Evolutionary conservation across 345 rosid species (phyloP).

Genomic region (Camelina sativa): DNA sequence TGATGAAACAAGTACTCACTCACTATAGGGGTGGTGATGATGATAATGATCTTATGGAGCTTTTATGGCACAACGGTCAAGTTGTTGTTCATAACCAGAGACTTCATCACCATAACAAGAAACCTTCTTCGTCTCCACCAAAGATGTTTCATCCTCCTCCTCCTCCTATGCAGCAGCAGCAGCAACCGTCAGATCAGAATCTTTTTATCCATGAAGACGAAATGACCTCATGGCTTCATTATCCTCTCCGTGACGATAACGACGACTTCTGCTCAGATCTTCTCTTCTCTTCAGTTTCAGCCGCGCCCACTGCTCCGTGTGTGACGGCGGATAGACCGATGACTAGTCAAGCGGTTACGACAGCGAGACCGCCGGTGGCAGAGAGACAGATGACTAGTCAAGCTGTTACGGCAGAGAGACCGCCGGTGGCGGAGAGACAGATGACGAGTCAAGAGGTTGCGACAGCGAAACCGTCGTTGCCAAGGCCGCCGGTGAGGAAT

Average conservation of each 20-base stretch:
- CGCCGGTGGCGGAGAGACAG: not conserved
- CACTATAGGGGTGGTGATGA: conserved; percentile 54
- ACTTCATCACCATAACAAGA: conserved; percentile 47
- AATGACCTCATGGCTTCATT: conserved; percentile 91
- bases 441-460: conserved; percentile 11
- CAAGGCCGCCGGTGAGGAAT: conserved; percentile 61
- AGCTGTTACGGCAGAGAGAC: too few relatives aligned
- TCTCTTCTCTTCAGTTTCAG: conserved; percentile 44
- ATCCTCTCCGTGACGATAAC: conserved; percentile 54
- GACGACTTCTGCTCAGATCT: conserved; percentile 64
- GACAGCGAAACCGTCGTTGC: not conserved
- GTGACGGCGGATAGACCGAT: too few relatives aligned
- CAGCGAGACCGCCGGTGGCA: not conserved
- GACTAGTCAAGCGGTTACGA: not conserved
- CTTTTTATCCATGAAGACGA: conserved; percentile 91
- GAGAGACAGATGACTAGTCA: too few relatives aligned
- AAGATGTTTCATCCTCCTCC: conserved; percentile 2
- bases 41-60: conserved; percentile 68
- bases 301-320: too few relatives aligned
- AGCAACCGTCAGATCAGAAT: conserved; percentile 42
- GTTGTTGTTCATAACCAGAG: conserved; percentile 74
- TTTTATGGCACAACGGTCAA: conserved; percentile 92
- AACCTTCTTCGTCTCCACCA: conserved; percentile 35
- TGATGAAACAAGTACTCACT: too few relatives aligned
- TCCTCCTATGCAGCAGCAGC: conserved; percentile 39